Evolutionary conservation across 2,329 filamentous ascomycete genomes (phyloP).

Genomic region (Ascosphaera pollenicola): DNA sequence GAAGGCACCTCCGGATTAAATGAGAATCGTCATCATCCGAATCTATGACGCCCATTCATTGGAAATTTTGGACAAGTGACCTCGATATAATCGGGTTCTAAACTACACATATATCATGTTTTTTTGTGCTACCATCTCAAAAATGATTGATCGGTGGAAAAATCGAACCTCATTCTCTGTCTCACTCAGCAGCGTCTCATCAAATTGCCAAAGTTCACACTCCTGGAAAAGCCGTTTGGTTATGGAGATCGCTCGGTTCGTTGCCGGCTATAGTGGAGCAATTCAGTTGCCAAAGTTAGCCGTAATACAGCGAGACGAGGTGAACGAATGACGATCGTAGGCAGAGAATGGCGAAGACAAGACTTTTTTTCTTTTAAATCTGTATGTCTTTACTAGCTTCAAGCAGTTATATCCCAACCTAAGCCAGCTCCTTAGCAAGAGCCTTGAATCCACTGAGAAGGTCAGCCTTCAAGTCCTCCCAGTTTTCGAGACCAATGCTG

Average conservation of each 20-base stretch:
- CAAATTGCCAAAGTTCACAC: background rate
- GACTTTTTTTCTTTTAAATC: too few relatives aligned
- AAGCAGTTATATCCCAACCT: background rate
- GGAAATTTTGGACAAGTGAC: background rate
- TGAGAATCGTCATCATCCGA: background rate
- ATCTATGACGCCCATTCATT: background rate
- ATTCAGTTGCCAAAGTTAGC: background rate
- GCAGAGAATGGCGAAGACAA: too few relatives aligned
- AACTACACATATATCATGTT: too few relatives aligned
- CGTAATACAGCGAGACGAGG: too few relatives aligned
- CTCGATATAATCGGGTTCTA: too few relatives aligned
- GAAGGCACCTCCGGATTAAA: conserved; percentile 17
- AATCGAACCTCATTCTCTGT: conserved; percentile 21
- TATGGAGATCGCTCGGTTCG: background rate
- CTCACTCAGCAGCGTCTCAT: conserved; percentile 11
- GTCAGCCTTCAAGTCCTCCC: conserved; percentile 65
- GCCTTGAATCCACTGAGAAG: conserved; percentile 43
- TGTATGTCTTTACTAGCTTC: background rate
- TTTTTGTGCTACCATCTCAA: background rate
- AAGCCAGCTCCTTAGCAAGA: conserved; percentile 19
- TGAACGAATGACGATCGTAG: too few relatives aligned
- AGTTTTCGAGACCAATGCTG: conserved; percentile 69
- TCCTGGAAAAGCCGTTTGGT: background rate
- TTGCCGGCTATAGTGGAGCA: background rate
- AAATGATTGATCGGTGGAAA: conserved; percentile 24